Percentiles rank a stretch among this genome's conserved stretches.
Evolutionary conservation across 129 eudicot species (phyloP).

Genomic region (Smallanthus sonchifolius): DNA sequence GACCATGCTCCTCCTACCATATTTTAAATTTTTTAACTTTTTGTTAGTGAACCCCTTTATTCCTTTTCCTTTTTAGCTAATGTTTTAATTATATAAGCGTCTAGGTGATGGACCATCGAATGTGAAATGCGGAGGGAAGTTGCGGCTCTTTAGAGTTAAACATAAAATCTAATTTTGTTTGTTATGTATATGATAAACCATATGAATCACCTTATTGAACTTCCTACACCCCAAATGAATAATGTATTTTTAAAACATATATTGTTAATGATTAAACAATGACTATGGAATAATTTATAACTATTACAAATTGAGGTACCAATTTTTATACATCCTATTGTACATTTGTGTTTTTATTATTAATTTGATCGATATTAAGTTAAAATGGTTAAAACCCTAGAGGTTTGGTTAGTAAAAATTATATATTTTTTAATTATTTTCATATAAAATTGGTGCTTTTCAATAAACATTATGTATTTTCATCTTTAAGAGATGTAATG

Average conservation of each 20-base stretch:
- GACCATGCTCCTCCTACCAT: too few species aligned
- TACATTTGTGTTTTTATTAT: too few species aligned
- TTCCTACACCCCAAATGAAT: not conserved
- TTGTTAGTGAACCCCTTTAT: not conserved
- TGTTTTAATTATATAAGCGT: not conserved
- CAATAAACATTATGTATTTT: not conserved
- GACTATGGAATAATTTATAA: not conserved
- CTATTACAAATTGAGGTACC: not conserved
- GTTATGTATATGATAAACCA: not conserved
- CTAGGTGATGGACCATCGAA: not conserved
- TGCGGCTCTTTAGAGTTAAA: not conserved
- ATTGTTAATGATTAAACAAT: not conserved
- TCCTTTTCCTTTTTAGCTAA: too few species aligned
- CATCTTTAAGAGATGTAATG: not conserved
- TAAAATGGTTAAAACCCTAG: not conserved
- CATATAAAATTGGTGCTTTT: not conserved
- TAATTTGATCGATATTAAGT: too few species aligned
- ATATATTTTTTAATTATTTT: not conserved
- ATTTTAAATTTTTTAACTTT: not conserved
- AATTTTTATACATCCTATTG: too few species aligned
- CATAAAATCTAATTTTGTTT: not conserved
- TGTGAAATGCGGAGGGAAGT: not conserved
- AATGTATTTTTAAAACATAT: not conserved
- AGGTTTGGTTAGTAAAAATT: too few species aligned
- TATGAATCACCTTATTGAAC: not conserved